These are phyloP conservation scores for Nematocida sp. DNA, from an alignment of 371 early-diverging fungal genomes.

Conservation along the genomic window DNA sequence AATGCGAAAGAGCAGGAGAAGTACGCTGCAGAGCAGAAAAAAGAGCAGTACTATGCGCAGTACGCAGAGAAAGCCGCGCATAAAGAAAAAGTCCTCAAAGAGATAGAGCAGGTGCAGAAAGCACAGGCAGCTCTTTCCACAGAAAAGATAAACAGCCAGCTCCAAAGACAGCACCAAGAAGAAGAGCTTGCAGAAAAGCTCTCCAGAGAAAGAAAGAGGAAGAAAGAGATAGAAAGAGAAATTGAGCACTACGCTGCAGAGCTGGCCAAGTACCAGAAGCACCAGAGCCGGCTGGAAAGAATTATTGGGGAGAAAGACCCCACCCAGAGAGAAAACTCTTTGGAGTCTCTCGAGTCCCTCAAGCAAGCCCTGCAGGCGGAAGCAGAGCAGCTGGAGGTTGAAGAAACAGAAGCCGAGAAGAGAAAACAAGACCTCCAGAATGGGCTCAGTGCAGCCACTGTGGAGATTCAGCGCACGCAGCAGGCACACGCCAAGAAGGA, in stretches of 20 bases:
- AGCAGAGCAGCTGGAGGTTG: not conserved
- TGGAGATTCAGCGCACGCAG: slow-evolving; percentile 1
- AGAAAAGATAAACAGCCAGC: not conserved
- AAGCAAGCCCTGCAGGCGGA: not conserved
- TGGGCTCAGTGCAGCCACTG: slow-evolving; percentile 6
- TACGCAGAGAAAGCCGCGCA: not conserved
- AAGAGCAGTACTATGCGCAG: slow-evolving; percentile 12
- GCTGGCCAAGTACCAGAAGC: slow-evolving; percentile 17
- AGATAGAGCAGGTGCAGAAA: slow-evolving; percentile 17
- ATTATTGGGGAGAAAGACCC: slow-evolving; percentile 7
- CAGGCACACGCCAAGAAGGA: slow-evolving; percentile 51
- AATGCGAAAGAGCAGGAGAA: slow-evolving; percentile 20
- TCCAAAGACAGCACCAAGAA: not conserved
- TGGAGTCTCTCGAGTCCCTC: not conserved
- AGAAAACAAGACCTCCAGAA: too few relatives aligned
- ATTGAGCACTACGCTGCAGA: slow-evolving; percentile 41
- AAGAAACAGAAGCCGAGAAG: slow-evolving; percentile 4
- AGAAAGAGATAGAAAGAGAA: slow-evolving; percentile 31
- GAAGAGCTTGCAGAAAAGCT: slow-evolving; percentile 1
- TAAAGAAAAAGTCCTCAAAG: not conserved
- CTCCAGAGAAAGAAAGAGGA: slow-evolving; percentile 14
- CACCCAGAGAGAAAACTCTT: not conserved
- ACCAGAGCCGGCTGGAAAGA: slow-evolving; percentile 7
- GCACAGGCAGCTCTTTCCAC: not conserved
- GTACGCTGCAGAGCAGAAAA: slow-evolving; percentile 6